Conservation (phyloP, 495 filamentous ascomycete genomes). For the Beverwykella pulmonaria region DNA sequence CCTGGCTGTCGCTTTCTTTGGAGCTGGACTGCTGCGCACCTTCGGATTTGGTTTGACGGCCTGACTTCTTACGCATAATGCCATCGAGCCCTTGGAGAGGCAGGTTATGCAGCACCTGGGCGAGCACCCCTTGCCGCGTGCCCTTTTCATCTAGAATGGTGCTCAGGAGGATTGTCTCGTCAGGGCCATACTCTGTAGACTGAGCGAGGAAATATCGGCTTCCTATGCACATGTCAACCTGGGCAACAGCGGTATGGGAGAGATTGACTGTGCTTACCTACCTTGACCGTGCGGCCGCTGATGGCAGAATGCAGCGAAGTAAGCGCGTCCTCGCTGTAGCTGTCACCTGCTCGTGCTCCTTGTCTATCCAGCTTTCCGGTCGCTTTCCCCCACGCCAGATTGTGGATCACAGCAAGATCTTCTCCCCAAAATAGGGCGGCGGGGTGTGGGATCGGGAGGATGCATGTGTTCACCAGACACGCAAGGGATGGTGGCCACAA, state of each 20-base stretch:
- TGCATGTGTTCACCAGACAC: constrained; percentile 31
- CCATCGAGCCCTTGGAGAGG: constrained; percentile 1
- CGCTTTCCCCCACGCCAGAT: constrained; percentile 40
- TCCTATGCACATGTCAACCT: constrained; percentile 18
- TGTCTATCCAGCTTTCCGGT: constrained; percentile 28
- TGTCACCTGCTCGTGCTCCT: constrained; percentile 25
- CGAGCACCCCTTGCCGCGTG: constrained; percentile 35
- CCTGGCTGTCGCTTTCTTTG: background rate
- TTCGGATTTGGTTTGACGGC: background rate
- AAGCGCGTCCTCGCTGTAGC: constrained; percentile 27
- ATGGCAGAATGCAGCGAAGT: constrained; percentile 26
- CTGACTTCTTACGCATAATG: background rate
- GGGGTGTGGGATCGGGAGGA: constrained; percentile 40
- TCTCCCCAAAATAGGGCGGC: constrained; percentile 44
- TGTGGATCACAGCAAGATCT: constrained; percentile 37
- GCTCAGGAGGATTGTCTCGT: constrained; percentile 38
- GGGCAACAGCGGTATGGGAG: background rate
- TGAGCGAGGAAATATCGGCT: constrained; percentile 32
- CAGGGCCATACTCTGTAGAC: constrained; percentile 7
- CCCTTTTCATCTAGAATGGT: constrained; percentile 39
- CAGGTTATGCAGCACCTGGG: constrained; percentile 32
- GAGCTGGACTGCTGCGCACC: constrained; percentile 3
- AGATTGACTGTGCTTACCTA: constrained; percentile 29
- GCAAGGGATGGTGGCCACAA: constrained; percentile 39
- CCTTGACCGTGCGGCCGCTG: constrained; percentile 37